Base-by-base conservation (phyloP, 2,329 filamentous ascomycete genomes). In the Stemphylium lycopersici region DNA sequence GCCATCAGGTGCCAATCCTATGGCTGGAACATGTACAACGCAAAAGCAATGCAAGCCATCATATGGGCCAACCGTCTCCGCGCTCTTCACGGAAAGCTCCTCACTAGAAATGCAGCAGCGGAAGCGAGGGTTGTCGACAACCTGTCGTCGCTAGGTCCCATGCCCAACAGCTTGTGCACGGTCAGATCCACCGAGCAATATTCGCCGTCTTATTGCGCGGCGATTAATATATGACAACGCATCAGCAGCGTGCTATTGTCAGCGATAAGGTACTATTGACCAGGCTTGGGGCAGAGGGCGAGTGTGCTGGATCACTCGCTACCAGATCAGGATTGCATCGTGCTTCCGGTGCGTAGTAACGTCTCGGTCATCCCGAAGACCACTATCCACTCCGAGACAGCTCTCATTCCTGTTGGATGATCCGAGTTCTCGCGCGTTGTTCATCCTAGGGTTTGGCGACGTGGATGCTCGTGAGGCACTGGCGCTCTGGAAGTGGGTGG, bases 261-360 rank as follows among this genome's bases (percentile, higher is more conserved):
- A 52, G 52, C 52, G 40, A 10, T 55, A 18, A 32, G 32, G 6
- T 20, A 45, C 18, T 55, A 55, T 55, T 24, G 39, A 50, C 52
- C 26, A 20, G 48, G 47, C 32, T 20, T 16, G n/a, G 31, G 32
- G 8, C 15, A 20, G 42, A 55, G 29, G 52, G 55, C 29, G 47
- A 47, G 46, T 31, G 51, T 41, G 31, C 22, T 40, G 40, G 36
- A 48, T 48, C 47, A 26, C 32, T 55, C 52, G 55, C 52, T 58
- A 56, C 55, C 48, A 52, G 38, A 44, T 36, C 24, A 38, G 41
- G 26, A 22, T 33, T 15, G 41, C 46, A 55, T 26, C 43, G 8
- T 39, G 26, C 37, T 34, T 36, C 37, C 41, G 41, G 31, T 47
- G 32, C 38, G 44, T 22, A 49, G 46, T 12, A 18, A 33, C 41